Percentiles rank a stretch among this genome's conserved stretches.
Evolutionary conservation across 2,329 filamentous ascomycete genomes (phyloP).

Genomic region (Verticillium albo-atrum): DNA sequence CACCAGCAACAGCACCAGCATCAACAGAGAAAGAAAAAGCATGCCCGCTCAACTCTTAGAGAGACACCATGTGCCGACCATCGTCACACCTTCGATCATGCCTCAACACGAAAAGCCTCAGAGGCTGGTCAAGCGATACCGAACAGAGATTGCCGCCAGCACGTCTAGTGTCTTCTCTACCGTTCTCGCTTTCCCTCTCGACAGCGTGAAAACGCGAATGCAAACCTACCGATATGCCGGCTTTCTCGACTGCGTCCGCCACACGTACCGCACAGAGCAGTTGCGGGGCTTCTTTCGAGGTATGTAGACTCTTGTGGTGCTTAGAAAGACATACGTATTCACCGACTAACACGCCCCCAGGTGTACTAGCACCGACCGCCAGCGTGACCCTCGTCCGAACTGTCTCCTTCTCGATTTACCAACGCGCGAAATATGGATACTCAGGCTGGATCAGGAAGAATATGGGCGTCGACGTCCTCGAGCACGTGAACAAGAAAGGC

Average conservation of each 20-base stretch:
- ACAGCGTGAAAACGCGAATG: slow-evolving; percentile 87
- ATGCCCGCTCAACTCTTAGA: slow-evolving; percentile 34
- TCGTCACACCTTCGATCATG: slow-evolving; percentile 37
- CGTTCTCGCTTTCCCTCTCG: slow-evolving; percentile 76
- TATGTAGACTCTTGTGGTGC: slow-evolving; percentile 28
- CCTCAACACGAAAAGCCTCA: slow-evolving; percentile 23
- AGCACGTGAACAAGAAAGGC: slow-evolving; percentile 65
- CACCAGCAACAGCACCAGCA: neutral
- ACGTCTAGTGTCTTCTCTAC: slow-evolving; percentile 75
- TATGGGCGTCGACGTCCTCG: slow-evolving; percentile 65
- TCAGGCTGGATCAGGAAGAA: slow-evolving; percentile 66
- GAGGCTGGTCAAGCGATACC: slow-evolving; percentile 68
- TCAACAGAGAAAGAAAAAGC: slow-evolving; percentile 3
- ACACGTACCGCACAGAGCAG: slow-evolving; percentile 73
- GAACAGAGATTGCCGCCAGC: slow-evolving; percentile 76
- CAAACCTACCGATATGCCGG: slow-evolving; percentile 78
- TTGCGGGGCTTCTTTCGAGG: slow-evolving; percentile 76
- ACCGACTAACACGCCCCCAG: slow-evolving; percentile 30
- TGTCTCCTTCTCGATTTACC: slow-evolving; percentile 77
- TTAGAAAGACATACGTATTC: too few species aligned
- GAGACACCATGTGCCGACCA: slow-evolving; percentile 39
- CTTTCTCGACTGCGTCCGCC: slow-evolving; percentile 67
- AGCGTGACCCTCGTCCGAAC: slow-evolving; percentile 75
- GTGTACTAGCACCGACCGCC: slow-evolving; percentile 74
- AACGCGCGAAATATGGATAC: slow-evolving; percentile 68